Base-by-base conservation (phyloP, 306 rosid species). In the Rosa multiflora region DNA sequence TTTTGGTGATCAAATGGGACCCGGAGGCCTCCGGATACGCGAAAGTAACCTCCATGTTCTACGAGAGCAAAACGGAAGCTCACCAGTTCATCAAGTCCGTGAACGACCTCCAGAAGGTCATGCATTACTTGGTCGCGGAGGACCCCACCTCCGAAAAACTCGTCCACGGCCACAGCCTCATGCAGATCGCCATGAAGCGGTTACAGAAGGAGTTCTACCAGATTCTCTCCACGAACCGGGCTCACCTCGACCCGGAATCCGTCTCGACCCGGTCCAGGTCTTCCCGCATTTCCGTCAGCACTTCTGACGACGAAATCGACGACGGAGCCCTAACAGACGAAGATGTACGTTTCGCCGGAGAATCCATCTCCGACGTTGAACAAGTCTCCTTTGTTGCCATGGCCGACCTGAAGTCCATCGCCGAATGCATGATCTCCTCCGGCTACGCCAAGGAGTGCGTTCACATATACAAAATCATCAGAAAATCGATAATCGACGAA, bases 381-480 rank as follows among this genome's bases (percentile, higher is more conserved):
- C 83, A 77, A 0, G 87, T 76, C 52, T 90, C 97, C 6, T 77
- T 74, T 4, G 70, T 69, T 1, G 93, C 84, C 56, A 87, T 88
- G 89, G 69, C 56, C 37, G 97, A 92, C 56, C 76, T 94, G 10
- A 85, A 76, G 15, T 69, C 79, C 4, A 92, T 94, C 8, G 97
- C 94, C 0, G 91, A 89, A 23, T 94, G 94, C 20, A 94, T 92
- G 98, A 79, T 92, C 80, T 85, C 97, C 1, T 79, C 89, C n/a
- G 98, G 98, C 13, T 94, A 92, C 39, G 86, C 87, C 0, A 94
- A 86, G 46, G 98, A 94, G 73, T 94, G 98, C 44, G 76, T 92
- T 2, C 51, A 37, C 35, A 84, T 89, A n/a, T 94, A 94, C 70
- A 90, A 64, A 21, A 15, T 72, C 8, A 85, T 92, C 64, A 72